Base-by-base conservation (phyloP, 2,329 filamentous ascomycete species). In the Raffaelea deltoideospora region DNA sequence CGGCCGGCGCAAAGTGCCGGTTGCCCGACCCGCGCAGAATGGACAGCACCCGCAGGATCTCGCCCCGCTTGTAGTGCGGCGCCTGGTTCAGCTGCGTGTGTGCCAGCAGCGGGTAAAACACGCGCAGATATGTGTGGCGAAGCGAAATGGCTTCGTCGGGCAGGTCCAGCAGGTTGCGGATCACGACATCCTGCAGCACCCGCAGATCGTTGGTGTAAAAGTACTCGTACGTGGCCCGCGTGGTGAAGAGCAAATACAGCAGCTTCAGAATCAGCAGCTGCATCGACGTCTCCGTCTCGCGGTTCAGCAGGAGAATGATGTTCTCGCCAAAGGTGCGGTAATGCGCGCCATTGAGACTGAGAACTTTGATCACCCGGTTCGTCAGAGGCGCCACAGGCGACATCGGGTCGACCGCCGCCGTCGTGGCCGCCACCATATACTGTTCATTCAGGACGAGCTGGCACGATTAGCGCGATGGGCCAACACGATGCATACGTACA, bases 281-380 rank as follows among this genome's bases (percentile, higher is more conserved):
- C 27, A 94, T 71, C 2, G 86, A 88, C 1, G 90, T 93, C 56
- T 96, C 87, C 10, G 81, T 85, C 63, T 96, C 90, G 48, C 90
- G 79, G 53, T 98, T 98, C 28, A 98, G 68, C 2, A 98, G 70
- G 5, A 98, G 65, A 44, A 98, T 98, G 42, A 98, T 81, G 48
- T 96, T 98, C 61, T 95, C 88, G 36, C 90, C 90, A 62, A 98
- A 98, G 0, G 88, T 95, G 52, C 88, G 87, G 55, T 86, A 96
- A 2, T 67, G 67, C 34, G 76, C 72, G 4, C 88, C 88, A 50
- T 90, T 70, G 19, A 82, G 66, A 37, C 85, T 88, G 31, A 98
- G 67, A 28, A 87, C 69, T 55, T 96, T 96, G 56, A 98, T 79
- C 34, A 98, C 85, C 46, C 87, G 78, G 52, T 98, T 98, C 4